phyloP scores from a whole-genome alignment of 1,284 basidiomycete species.

The Ceratobasidium sp. region DNA sequence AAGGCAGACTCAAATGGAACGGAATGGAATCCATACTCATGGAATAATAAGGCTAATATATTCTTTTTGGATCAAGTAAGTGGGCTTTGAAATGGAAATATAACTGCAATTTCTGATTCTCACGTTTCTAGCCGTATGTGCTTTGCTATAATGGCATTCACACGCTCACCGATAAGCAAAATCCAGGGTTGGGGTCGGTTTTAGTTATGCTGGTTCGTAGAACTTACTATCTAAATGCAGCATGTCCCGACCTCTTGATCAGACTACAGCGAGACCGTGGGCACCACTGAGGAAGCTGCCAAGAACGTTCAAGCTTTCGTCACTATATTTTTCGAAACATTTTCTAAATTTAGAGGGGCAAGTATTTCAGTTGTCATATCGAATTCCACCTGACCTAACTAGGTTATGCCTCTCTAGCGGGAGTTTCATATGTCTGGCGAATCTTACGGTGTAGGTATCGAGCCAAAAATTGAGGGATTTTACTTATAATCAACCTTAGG shows the following conservation, averaged over 20 bases:
- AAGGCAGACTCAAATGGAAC: conserved; percentile 59
- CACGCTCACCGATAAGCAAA: neutral
- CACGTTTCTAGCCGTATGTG: conserved; percentile 23
- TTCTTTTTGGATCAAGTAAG: conserved; percentile 78
- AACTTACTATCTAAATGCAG: neutral
- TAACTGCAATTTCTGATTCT: neutral
- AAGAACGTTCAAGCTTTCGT: conserved; percentile 79
- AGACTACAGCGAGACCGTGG: conserved; percentile 74
- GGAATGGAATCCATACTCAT: conserved; percentile 72
- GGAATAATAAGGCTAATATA: conserved; percentile 76
- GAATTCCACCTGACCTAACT: conserved; percentile 56
- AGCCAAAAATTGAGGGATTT: neutral
- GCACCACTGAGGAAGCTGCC: conserved; percentile 79
- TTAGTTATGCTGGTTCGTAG: conserved; percentile 42
- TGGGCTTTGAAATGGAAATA: neutral
- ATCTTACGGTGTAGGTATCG: conserved; percentile 70
- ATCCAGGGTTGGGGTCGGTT: conserved; percentile 30
- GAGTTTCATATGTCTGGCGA: conserved; percentile 79
- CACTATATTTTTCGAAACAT: conserved; percentile 81
- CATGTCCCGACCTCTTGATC: conserved; percentile 60
- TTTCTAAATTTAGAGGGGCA: conserved; percentile 57
- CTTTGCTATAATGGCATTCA: neutral
- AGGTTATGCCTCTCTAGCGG: conserved; percentile 52
- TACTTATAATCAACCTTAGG: neutral
- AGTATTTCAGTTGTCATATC: conserved; percentile 65